These are phyloP conservation scores for Talaromyces sp. DNA, from an alignment of 2,329 filamentous ascomycete genomes.

Conservation along the genomic window DNA sequence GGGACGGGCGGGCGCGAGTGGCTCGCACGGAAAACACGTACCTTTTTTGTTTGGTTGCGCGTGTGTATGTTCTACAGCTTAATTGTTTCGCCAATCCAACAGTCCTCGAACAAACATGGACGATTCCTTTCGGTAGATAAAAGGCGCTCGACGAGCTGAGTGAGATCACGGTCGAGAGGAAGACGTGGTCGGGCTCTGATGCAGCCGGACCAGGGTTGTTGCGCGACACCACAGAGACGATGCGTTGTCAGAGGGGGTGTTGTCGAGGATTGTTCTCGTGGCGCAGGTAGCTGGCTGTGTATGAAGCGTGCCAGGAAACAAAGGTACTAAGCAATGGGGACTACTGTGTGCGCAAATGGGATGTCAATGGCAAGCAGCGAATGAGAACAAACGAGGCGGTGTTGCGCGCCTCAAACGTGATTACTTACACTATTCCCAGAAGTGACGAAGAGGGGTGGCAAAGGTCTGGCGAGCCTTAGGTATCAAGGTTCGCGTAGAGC, in stretches of 20 bases:
- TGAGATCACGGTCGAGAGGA: conserved; percentile 21
- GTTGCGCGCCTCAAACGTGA: conserved; percentile 16
- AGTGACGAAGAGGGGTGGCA: background rate
- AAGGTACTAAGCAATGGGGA: conserved; percentile 6
- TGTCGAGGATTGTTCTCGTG: conserved; percentile 20
- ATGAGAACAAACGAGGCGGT: conserved; percentile 23
- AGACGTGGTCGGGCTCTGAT: conserved; percentile 42
- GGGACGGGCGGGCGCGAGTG: conserved; percentile 14
- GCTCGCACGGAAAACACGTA: conserved; percentile 22
- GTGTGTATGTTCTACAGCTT: conserved; percentile 14
- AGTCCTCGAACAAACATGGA: conserved; percentile 12
- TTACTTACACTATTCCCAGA: conserved; percentile 11
- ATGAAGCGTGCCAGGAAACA: conserved; percentile 18
- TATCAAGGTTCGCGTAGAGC: conserved; percentile 1
- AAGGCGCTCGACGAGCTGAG: background rate
- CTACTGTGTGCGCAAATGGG: background rate
- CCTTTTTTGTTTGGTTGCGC: conserved; percentile 15
- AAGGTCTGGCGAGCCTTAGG: conserved; percentile 2
- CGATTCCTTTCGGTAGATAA: conserved; percentile 12
- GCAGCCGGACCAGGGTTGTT: conserved; percentile 34
- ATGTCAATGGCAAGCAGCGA: conserved; percentile 2
- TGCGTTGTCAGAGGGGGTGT: conserved; percentile 36
- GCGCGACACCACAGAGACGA: conserved; percentile 28
- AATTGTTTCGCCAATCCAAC: conserved; percentile 14
- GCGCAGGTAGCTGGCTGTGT: conserved; percentile 20